A percentile compares a stretch with the other conserved stretches of the same genome.
phyloP scores from a whole-genome alignment of 2,329 filamentous ascomycete genomes.

The Colletotrichum karsti region DNA sequence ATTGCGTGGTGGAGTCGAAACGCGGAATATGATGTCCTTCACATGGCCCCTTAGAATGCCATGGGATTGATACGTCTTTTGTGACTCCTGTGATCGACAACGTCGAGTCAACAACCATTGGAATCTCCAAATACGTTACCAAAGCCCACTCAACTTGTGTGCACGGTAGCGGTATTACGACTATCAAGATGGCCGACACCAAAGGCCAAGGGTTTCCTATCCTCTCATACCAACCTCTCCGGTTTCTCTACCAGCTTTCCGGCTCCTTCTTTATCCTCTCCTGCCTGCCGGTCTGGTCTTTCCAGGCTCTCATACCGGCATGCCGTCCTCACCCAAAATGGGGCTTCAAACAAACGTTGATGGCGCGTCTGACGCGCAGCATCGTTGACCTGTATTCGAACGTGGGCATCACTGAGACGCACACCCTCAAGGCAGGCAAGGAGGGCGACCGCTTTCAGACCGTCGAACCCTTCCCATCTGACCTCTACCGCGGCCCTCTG shows the following conservation, averaged over 20 bases:
- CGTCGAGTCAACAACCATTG: background rate
- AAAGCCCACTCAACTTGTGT: background rate
- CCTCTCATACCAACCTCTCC: background rate
- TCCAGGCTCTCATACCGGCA: conserved; percentile 1
- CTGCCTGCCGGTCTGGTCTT: background rate
- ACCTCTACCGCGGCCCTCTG: conserved; percentile 30
- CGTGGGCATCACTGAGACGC: conserved; percentile 13
- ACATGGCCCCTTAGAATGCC: too few relatives aligned
- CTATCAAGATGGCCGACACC: background rate
- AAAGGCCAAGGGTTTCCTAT: background rate
- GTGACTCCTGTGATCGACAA: background rate
- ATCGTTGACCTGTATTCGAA: conserved; percentile 8
- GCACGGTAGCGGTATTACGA: background rate
- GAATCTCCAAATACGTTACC: background rate
- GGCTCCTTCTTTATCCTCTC: background rate
- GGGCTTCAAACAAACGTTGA: conserved; percentile 14
- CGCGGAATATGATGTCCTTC: too few relatives aligned
- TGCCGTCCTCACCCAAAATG: conserved; percentile 17
- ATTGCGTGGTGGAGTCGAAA: too few relatives aligned
- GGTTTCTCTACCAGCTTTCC: conserved; percentile 5
- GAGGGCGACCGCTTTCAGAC: conserved; percentile 35
- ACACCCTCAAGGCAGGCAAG: conserved; percentile 34
- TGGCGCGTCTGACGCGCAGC: conserved; percentile 9
- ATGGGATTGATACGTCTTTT: too few relatives aligned
- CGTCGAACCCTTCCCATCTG: conserved; percentile 18